Percentiles rank a stretch among this genome's conserved stretches.
Conservation (phyloP, 2,329 filamentous ascomycete species). For the Sporothrix luriei region DNA sequence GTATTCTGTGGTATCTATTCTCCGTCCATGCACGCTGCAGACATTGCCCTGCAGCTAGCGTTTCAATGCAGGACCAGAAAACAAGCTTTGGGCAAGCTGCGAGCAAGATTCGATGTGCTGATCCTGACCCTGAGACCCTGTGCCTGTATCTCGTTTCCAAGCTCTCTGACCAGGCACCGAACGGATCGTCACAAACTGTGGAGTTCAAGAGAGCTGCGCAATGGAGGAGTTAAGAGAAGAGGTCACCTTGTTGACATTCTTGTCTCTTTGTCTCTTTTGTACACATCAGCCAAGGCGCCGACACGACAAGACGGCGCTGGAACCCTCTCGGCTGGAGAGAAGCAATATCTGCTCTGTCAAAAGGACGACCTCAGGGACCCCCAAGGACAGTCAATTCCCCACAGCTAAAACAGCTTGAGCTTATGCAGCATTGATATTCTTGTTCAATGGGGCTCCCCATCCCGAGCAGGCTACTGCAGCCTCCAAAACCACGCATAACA, state of each 20-base stretch:
- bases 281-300: background rate
- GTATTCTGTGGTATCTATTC: too few species aligned
- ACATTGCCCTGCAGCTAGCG: slow-evolving; percentile 13
- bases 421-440: background rate
- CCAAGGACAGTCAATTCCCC: background rate
- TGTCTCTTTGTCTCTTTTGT: background rate
- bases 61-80: slow-evolving; percentile 19
- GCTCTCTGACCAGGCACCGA: background rate
- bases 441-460: background rate
- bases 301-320: background rate
- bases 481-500: background rate
- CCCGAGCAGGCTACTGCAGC: background rate
- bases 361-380: too few species aligned
- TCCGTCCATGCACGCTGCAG: background rate
- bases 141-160: slow-evolving; percentile 6
- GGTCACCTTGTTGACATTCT: background rate
- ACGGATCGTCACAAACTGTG: background rate
- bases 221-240: background rate
- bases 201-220: background rate
- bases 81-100: background rate
- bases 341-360: background rate
- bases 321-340: slow-evolving; percentile 2
- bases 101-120: background rate
- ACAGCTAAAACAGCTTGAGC: background rate
- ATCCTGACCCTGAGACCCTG: background rate